Base-by-base conservation (phyloP, 768 basidiomycete genomes). In the Mycena alexandri region DNA sequence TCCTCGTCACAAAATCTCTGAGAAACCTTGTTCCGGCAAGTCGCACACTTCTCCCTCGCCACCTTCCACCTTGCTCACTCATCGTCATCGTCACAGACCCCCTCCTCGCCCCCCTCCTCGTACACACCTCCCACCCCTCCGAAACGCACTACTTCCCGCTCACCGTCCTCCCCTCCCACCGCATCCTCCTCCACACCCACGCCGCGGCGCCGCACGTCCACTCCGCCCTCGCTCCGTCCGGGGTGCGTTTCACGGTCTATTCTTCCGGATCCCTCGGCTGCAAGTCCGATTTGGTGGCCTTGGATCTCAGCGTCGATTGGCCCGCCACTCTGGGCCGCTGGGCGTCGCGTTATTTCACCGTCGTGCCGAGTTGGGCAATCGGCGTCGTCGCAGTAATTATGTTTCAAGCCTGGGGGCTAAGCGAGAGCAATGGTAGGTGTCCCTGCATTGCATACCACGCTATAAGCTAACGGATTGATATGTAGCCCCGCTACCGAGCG, bases 131-230 rank as follows among this genome's bases (percentile, higher is more conserved):
- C 0, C 80, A 85, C 55, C 74, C 81, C 1, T 77, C 83, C 12
- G 93, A 94, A 78, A 86, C 87, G 0, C 89, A 93, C 73, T 93
- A 92, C 71, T 88, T 86, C 75, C 86, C 89, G 34, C 80, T 92
- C 33, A 68, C 67, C 44, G 74, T 72, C 52, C 75, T 74, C 0
- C 76, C 70, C 17, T 73, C 78, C 43, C 81, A 79, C 43, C 79
- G 79, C 5, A 82, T 85, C 43, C 78, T 86, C n/a, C 81, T 94
- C 14, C 93, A 94, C 75, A 86, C 90, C 0, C 92, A 95, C 75
- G 77, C 85, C 9, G 78, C 83, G 8, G 93, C 88, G 2, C 93
- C 94, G 0, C 95, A 89, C 73, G 79, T 90, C 85, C 85, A 77
- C 71, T 83, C 67, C 21, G 48, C 67, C 16, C 55, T 56, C 5